These are phyloP conservation scores for Botrytis galanthina DNA, from an alignment of 2,329 filamentous ascomycete genomes.

Conservation along the genomic window DNA sequence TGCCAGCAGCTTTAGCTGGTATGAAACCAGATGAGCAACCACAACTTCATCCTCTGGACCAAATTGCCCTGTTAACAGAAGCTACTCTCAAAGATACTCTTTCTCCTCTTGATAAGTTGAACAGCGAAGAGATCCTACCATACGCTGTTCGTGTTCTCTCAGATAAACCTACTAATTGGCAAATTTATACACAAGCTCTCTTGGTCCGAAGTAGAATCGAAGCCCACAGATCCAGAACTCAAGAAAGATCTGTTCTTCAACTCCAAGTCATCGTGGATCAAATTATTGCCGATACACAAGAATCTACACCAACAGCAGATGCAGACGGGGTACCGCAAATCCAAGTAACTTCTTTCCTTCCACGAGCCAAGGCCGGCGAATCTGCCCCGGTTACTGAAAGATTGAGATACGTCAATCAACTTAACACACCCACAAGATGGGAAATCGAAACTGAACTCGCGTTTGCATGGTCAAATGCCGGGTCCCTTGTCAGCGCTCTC, in stretches of 20 bases:
- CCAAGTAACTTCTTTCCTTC: conserved; percentile 75
- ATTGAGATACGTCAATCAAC: conserved; percentile 77
- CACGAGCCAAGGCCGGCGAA: conserved; percentile 70
- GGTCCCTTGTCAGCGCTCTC: conserved; percentile 82
- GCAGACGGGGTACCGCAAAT: conserved; percentile 41
- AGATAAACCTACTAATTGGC: conserved; percentile 93
- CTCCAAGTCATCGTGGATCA: conserved; percentile 95
- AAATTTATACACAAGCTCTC: conserved; percentile 92
- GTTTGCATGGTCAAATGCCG: conserved; percentile 85
- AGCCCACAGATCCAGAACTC: conserved; percentile 78
- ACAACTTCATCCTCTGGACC: conserved; percentile 76
- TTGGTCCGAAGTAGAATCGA: conserved; percentile 89
- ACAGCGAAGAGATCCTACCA: conserved; percentile 88
- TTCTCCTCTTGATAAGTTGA: conserved; percentile 78
- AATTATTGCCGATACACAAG: conserved; percentile 77
- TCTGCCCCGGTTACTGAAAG: conserved; percentile 75
- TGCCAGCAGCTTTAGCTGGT: conserved; percentile 61
- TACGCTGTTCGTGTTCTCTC: conserved; percentile 86
- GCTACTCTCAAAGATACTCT: conserved; percentile 85
- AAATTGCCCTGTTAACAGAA: conserved; percentile 85
- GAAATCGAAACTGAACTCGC: conserved; percentile 92
- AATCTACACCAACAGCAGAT: conserved; percentile 26
- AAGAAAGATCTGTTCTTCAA: conserved; percentile 87
- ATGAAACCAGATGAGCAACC: conserved; percentile 80
- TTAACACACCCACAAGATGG: conserved; percentile 85